Evolutionary conservation across 306 rosid genomes (phyloP).

Genomic region (Gastrolobium bilobum): DNA sequence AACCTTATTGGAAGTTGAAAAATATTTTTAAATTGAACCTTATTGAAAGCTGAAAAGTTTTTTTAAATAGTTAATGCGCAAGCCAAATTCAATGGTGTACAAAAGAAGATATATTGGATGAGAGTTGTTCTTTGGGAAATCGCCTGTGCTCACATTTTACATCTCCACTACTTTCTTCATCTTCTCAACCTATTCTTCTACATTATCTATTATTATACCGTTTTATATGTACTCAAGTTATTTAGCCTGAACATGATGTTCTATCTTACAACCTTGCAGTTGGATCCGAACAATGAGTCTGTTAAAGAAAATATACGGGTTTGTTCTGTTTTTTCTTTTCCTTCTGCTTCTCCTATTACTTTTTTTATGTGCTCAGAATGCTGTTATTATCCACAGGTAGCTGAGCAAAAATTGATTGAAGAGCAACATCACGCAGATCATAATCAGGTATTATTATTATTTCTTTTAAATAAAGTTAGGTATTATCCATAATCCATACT

Average conservation of each 20-base stretch:
- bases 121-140: too few relatives aligned
- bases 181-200: too few relatives aligned
- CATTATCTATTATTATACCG: too few relatives aligned
- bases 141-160: too few relatives aligned
- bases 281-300: conserved; percentile 78
- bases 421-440: conserved; percentile 58
- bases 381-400: conserved; percentile 63
- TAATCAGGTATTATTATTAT: conserved; percentile 65
- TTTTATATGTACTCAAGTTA: conserved; percentile 16
- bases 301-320: conserved; percentile 88
- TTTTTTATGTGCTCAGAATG: conserved; percentile 37
- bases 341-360: conserved; percentile 23
- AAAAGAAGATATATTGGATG: too few relatives aligned
- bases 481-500: conserved; percentile 33
- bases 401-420: conserved; percentile 69
- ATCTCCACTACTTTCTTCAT: too few relatives aligned
- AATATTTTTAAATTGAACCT: too few relatives aligned
- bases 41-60: too few relatives aligned
- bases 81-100: too few relatives aligned
- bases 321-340: conserved; percentile 50
- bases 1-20: too few relatives aligned
- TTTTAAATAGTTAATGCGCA: too few relatives aligned
- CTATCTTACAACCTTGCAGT: too few relatives aligned
- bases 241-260: conserved; percentile 44
- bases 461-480: conserved; percentile 47